Evolutionary conservation across 257 asterid species (phyloP), one percentile per base, ranked within the genome.

Genomic region (Nemophila menziesii): DNA sequence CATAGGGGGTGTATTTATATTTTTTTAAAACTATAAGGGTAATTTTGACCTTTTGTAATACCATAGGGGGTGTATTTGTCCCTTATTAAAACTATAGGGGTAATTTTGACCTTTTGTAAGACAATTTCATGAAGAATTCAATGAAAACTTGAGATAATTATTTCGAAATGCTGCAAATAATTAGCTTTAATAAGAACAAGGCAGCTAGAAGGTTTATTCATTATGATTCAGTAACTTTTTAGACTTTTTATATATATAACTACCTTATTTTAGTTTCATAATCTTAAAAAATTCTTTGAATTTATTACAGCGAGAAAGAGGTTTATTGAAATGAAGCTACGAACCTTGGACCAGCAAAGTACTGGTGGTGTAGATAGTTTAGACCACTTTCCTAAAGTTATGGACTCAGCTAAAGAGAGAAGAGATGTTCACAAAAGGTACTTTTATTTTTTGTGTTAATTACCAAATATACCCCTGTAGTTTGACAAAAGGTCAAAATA

Each of bases 321-420:
- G 64, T 77, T 58, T 54, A 48, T 90, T 50, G 93, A 90, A 69
- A 70, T 84, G 39, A 85, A 79, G 61, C 80, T 90, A 58, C 87
- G 74, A 54, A 63, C 95, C 15, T n/a, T 72, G 60, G 93, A 76
- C 64, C 83, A 58, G 46, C 86, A 71, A 40, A 70, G 66, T 45
- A n/a, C n/a, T n/a, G n/a, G n/a, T n/a, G n/a, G n/a, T n/a, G n/a
- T n/a, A n/a, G 76, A 68, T 59, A 66, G 75, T 53, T 51, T 81
- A 20, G 94, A 81, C 63, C 72, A 74, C 16, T 90, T 81, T 57
- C 64, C 54, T 52, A 59, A 67, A 63, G 62, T 60, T 51, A 55
- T 85, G 68, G 84, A 90, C 64, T 52, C 38, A 40, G 77, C 70
- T 36, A 78, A 74, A 62, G 80, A 85, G 57, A 81, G 57, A 64